Base-by-base conservation (phyloP, 352 stramenopile genomes). In the Pythium periplocum region DNA sequence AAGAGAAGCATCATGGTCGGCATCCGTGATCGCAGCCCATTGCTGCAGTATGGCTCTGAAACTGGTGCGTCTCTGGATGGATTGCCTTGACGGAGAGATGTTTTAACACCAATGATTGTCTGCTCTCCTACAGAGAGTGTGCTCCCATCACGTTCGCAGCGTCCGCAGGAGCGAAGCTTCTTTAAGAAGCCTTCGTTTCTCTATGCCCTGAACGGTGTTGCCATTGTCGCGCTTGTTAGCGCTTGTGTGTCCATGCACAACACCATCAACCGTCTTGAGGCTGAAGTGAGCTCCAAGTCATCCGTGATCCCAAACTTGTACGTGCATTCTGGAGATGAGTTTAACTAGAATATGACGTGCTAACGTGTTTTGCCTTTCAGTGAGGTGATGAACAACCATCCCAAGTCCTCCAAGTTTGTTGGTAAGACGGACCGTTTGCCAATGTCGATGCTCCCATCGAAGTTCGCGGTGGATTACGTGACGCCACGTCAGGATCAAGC, bases 401-500 rank as follows among this genome's bases (percentile, higher is more conserved):
- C 36, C 26, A 63, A 64, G 36, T 32, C 56, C 48, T 35, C 30
- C 10, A 59, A 59, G 38, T 58, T 53, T 35, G 50, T 57, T 26
- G 64, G 58, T 9, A 67, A 74, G 49, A 51, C 66, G 30, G 70
- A 76, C 48, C 63, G 77, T 31, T 17, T 90, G 31, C 79, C 79
- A 4, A 86, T 86, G 75, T 66, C 73, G 31, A 66, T 86, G 66
- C 51, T 92, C 42, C 81, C 81, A 26, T 87, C 78, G 32, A 92
- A 92, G 64, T 92, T 88, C 46, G 78, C 81, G 0, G 78, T 92
- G 31, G 61, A 88, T 59, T 87, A 83, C 56, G 78, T 92, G 17
- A 92, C 78, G 12, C 81, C 78, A 26, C 78, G 81, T 0, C 70
- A 88, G 57, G 70, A 92, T 47, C 81, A 92, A 56, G 75, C 78